Evolutionary conservation across 371 early-diverging fungal genomes (phyloP).

Genomic region (Rhizomucor pusillus): DNA sequence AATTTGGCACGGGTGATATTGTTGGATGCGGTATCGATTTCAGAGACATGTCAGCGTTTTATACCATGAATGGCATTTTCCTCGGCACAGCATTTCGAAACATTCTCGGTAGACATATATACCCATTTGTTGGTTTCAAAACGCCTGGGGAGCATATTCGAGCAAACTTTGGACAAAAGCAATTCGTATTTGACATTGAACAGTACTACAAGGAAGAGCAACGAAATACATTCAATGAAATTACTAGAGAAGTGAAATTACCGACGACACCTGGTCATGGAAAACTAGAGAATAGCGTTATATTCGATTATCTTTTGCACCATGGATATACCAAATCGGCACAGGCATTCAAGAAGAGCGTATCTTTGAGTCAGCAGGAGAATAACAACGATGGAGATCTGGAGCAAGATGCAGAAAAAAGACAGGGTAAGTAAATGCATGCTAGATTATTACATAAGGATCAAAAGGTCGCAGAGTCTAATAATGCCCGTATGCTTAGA

Average conservation of each 20-base stretch:
- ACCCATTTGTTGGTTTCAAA: constrained; percentile 82
- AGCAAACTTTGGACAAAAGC: constrained; percentile 76
- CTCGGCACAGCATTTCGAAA: constrained; percentile 59
- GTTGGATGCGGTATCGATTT: constrained; percentile 94
- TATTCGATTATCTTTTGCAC: constrained; percentile 7
- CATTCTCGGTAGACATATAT: constrained; percentile 40
- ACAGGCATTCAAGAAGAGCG: neutral
- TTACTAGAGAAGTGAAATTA: constrained; percentile 35
- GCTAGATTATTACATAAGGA: neutral
- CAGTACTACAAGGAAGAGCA: constrained; percentile 42
- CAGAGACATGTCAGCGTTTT: constrained; percentile 68
- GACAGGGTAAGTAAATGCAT: constrained; percentile 8
- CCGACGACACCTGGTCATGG: constrained; percentile 31
- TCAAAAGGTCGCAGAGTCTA: too few species aligned
- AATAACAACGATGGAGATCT: neutral
- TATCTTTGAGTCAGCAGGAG: neutral
- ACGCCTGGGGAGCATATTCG: constrained; percentile 78
- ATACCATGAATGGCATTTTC: constrained; percentile 87
- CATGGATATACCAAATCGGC: constrained; percentile 7
- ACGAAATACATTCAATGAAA: constrained; percentile 1
- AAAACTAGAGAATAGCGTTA: constrained; percentile 12
- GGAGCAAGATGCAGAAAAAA: constrained; percentile 15
- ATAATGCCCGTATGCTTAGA: too few species aligned
- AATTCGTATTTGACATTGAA: constrained; percentile 69
- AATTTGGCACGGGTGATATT: constrained; percentile 84